Base-by-base conservation (phyloP, 805 yeast species). In the Candida ortonii region DNA sequence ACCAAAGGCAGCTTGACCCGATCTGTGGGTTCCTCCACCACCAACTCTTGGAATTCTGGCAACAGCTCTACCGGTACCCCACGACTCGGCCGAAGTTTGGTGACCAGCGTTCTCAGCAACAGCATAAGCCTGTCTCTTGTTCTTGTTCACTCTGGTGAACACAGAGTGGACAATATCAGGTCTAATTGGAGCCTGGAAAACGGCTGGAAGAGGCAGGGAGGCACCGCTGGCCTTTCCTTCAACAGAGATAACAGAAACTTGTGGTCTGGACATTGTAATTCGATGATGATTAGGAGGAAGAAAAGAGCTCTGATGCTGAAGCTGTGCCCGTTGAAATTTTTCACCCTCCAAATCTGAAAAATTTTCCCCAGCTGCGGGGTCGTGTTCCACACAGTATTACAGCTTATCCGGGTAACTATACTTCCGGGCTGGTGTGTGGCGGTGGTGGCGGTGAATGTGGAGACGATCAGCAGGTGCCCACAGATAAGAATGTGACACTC, bases 31-130 rank as follows among this genome's bases (percentile, higher is more conserved):
- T 85, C 98, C 98, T 70, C 95, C 89, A 79, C 98, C 98, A 76
- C 96, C 96, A 69, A 93, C 97, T 83, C 98, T 89, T 80, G 98
- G 98, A 72, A 93, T 90, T 82, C 98, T 90, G 77, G 98, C 97
- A 67, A 93, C 96, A 75, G 98, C 98, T 80, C 98, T 89, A 81
- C 98, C 98, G 62, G 98, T 93, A 88, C 98, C 98, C 98, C 98
- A 93, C 52, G 98, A 93, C 78, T 88, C 97, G 70, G 98, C 98
- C 51, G 97, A 90, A 74, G 97, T 89, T 79, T 93, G 97, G 83
- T 87, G 95, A 78, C 98, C 98, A 66, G 98, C 98, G 77, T 88
- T 85, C 70, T 81, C 88, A 61, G 97, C 83, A 61, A 93, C 98
- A 69, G 99, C 96, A 84, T 93, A 93, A 73, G 99, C 97, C 78